Evolutionary conservation across 768 basidiomycete species (phyloP), one percentile per base, ranked within the genome.

Genomic region (Rhodotorula kratochvilovae): DNA sequence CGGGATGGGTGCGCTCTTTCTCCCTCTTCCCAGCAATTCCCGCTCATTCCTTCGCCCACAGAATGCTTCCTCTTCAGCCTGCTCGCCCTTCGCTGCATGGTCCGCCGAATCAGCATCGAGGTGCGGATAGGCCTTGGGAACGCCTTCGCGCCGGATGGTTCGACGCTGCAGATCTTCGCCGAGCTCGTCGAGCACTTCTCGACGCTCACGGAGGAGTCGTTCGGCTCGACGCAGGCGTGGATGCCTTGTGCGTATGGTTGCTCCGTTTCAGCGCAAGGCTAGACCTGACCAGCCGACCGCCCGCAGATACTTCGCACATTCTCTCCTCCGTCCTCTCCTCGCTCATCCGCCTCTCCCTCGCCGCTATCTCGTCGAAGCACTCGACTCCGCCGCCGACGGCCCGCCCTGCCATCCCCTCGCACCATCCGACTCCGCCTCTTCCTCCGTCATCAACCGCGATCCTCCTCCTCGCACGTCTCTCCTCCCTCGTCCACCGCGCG

Each of bases 311-410:
- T 2, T 58, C 61, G 7, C 74, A 75, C 61, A 60, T 75, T 25
- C 61, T 75, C 25, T 75, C 74, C 4, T 75, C 74, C 23, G 62
- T 67, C 29, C 57, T 75, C 17, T 75, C 74, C 27, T 75, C 74
- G 56, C 67, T 75, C 42, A 63, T 75, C 57, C 73, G 73, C 42
- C 67, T 75, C 35, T 60, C 66, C 6, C 67, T 75, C 60, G 74
- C 74, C 15, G 56, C 53, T 42, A 31, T 72, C 61, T 46, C 61
- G 12, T n/a, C 42, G 50, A 45, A 31, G 33, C 51, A 54, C n/a
- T 27, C 36, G 19, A 31, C 43, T 19, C 35, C 31, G 5, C 46
- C 19, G 31, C 45, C 17, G 11, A 29, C 51, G 1, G 51, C n/a
- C 29, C n/a, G 25, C 4, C 43, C 55, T 12, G 56, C 29, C 55